Evolutionary conservation across 2,329 filamentous ascomycete genomes (phyloP).

Genomic region (Fusarium nanum): DNA sequence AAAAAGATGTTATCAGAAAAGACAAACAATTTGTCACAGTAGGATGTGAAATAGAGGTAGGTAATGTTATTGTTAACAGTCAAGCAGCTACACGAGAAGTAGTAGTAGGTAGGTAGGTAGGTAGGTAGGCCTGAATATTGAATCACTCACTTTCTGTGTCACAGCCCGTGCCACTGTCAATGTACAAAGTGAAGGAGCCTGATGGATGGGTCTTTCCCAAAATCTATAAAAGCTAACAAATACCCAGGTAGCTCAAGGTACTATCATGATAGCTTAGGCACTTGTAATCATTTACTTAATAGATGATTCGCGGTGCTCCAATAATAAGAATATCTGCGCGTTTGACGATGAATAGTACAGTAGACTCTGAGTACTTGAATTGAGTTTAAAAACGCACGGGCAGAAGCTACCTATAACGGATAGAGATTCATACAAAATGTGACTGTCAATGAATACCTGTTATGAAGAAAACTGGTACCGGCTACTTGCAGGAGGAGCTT

Average conservation of each 20-base stretch:
- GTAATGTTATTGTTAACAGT: neutral
- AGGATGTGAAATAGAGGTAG: neutral
- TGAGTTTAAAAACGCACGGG: neutral
- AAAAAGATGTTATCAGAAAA: neutral
- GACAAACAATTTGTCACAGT: neutral
- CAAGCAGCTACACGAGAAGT: neutral
- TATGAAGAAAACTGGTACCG: neutral
- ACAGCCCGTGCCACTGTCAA: neutral
- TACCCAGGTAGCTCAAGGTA: neutral
- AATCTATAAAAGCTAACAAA: neutral
- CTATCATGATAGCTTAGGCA: conserved; percentile 11
- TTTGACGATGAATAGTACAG: neutral
- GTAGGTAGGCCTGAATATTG: neutral
- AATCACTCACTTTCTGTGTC: conserved; percentile 9
- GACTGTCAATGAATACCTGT: neutral
- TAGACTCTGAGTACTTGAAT: conserved; percentile 2
- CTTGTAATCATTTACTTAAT: neutral
- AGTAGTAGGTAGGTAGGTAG: neutral
- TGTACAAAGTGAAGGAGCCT: neutral
- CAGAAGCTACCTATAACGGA: neutral
- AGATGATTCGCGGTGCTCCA: neutral
- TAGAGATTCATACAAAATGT: neutral
- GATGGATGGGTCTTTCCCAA: neutral
- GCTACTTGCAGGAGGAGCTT: neutral
- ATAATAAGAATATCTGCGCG: neutral